phyloP scores from a whole-genome alignment of 768 basidiomycete species.

The Mycena polygramma region DNA sequence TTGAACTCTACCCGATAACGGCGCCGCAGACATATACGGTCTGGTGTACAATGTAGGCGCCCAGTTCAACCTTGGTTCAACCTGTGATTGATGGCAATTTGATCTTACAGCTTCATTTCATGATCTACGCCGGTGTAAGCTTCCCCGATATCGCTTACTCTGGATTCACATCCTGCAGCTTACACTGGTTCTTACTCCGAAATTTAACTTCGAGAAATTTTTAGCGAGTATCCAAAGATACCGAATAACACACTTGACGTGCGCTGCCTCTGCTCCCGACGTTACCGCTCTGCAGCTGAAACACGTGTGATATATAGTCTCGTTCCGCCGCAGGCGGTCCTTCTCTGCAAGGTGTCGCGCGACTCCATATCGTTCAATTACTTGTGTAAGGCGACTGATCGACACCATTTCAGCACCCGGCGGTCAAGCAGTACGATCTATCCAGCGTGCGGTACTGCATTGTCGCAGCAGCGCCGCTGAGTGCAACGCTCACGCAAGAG shows the following conservation, averaged over 20 bases:
- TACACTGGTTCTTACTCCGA: constrained; percentile 59
- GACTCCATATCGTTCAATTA: neutral
- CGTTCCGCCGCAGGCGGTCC: constrained; percentile 52
- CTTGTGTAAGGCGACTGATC: constrained; percentile 35
- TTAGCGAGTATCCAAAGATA: constrained; percentile 56
- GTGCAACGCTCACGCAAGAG: constrained; percentile 51
- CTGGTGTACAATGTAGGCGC: constrained; percentile 41
- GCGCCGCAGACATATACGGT: constrained; percentile 39
- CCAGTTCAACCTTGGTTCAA: neutral
- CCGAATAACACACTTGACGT: constrained; percentile 53
- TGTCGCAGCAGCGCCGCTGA: constrained; percentile 58
- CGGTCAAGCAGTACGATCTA: constrained; percentile 53
- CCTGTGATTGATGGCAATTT: neutral
- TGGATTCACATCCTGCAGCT: constrained; percentile 41
- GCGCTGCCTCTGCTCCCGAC: constrained; percentile 10
- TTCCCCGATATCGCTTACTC: neutral
- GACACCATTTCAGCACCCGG: constrained; percentile 46
- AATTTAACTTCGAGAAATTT: constrained; percentile 58
- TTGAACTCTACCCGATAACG: neutral
- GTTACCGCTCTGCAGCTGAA: neutral
- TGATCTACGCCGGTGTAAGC: constrained; percentile 52
- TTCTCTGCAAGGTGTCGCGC: constrained; percentile 48
- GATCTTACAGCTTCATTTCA: constrained; percentile 48
- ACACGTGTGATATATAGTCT: constrained; percentile 36
- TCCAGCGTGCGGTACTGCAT: constrained; percentile 49